Conservation (phyloP, 2,329 filamentous ascomycete genomes). For the Penicillium griseofulvum region DNA sequence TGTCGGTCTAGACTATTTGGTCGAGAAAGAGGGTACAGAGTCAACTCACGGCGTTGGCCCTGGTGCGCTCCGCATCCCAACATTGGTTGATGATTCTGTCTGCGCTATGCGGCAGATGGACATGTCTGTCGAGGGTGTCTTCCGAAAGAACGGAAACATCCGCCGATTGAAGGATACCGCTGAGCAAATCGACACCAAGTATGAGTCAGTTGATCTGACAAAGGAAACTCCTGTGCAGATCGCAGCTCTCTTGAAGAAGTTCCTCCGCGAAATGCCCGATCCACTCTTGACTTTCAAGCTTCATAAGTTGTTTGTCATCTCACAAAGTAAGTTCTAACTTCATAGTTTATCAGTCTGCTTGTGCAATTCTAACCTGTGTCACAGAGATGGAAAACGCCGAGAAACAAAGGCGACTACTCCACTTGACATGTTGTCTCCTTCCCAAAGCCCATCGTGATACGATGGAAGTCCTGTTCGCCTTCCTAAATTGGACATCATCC, state of each 20-base stretch:
- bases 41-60: constrained; percentile 97
- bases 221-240: constrained; percentile 90
- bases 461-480: constrained; percentile 91
- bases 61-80: constrained; percentile 82
- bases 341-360: constrained; percentile 11
- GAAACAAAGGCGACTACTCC: constrained; percentile 78
- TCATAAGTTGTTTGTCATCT: constrained; percentile 83
- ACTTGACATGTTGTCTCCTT: constrained; percentile 86
- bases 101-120: constrained; percentile 98
- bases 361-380: constrained; percentile 10
- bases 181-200: constrained; percentile 81
- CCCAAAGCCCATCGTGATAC: constrained; percentile 91
- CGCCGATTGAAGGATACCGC: constrained; percentile 84
- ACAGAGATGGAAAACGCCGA: constrained; percentile 74
- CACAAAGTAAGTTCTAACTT: constrained; percentile 65
- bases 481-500: constrained; percentile 95
- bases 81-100: constrained; percentile 92
- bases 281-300: constrained; percentile 93
- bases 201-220: constrained; percentile 79
- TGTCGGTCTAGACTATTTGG: constrained; percentile 79
- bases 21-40: constrained; percentile 91
- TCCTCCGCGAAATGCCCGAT: constrained; percentile 89
- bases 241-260: constrained; percentile 90
- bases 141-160: constrained; percentile 99
- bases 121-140: constrained; percentile 96